Evolutionary conservation across 169 alveolate species (phyloP), one percentile per base, ranked within the genome.

Genomic region (Babesia ovata): DNA sequence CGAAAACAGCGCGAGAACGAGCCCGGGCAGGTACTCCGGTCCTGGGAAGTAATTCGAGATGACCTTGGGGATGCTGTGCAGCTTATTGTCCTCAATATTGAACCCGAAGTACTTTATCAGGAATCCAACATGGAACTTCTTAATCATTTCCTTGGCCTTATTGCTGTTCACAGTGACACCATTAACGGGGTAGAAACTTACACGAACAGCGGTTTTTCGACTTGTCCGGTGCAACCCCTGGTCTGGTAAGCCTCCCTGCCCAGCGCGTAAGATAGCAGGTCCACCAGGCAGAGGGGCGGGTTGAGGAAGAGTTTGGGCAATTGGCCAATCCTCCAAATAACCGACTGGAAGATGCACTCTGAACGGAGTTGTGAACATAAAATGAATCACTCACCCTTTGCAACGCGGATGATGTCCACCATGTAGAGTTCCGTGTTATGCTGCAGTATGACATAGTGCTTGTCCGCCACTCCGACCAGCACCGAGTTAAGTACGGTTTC

Each of bases 391-490:
- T 28, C 33, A 82, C 89, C 85, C 75, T 26, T 81, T 17, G 75
- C 79, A 8, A 79, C 70, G 50, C 46, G 61, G 21, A 73, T 44
- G 13, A 88, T 85, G 76, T 88, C 85, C 39, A 88, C 78, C 89
- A 88, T 71, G 46, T 69, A 66, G n/a, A 88, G 71, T 46, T 62
- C 66, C 45, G 70, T 85, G 10, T 85, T 73, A 75, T 91, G 88
- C 63, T 91, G 95, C 46, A 91, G 75, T 45, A 91, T 44, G 50
- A 91, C 71, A 62, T 81, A 75, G 39, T 77, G 71, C 52, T 49
- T 72, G 62, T 91, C 94, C 14, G 77, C 85, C 16, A 86, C 72
- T 11, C 95, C 95, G 16, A 91, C 94, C 73, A 72, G 75, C 42
- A 67, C 77, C 8, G 93, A 91, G 26, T 87, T 79, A 57, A 74